Conservation (phyloP, 2,329 filamentous ascomycete genomes). For the Uncinocarpus reesii region DNA sequence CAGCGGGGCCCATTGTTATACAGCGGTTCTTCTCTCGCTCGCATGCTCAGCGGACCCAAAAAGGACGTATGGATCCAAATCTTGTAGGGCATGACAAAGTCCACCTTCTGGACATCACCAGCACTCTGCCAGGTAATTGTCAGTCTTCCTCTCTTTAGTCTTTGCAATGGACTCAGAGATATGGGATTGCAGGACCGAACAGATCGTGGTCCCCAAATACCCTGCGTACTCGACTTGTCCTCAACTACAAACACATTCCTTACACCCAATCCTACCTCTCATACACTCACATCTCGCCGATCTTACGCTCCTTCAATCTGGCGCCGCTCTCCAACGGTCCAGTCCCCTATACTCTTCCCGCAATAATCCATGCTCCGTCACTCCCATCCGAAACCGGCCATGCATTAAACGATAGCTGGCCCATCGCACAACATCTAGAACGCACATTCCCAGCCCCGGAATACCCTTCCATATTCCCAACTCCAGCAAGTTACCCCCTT, state of each 20-base stretch:
- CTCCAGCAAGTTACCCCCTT: slow-evolving; percentile 25
- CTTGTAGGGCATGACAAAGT: slow-evolving; percentile 9
- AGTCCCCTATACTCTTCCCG: slow-evolving; percentile 30
- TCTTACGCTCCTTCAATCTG: slow-evolving; percentile 22
- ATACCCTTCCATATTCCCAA: slow-evolving; percentile 27
- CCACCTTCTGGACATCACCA: slow-evolving; percentile 17
- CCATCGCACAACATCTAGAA: slow-evolving; percentile 33
- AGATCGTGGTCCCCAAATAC: slow-evolving; percentile 27
- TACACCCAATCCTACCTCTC: slow-evolving; percentile 34
- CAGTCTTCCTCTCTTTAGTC: neutral
- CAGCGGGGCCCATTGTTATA: neutral
- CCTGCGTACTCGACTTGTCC: slow-evolving; percentile 34
- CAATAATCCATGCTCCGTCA: slow-evolving; percentile 31
- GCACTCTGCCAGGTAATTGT: slow-evolving; percentile 7
- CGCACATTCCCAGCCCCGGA: slow-evolving; percentile 29
- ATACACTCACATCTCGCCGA: slow-evolving; percentile 33
- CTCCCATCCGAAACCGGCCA: slow-evolving; percentile 1
- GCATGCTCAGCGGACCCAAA: neutral
- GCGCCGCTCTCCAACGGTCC: slow-evolving; percentile 10
- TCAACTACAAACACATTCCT: slow-evolving; percentile 35
- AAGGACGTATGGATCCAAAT: neutral
- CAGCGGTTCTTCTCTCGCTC: neutral
- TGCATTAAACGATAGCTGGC: slow-evolving; percentile 25
- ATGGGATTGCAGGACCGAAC: slow-evolving; percentile 1
- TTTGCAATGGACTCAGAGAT: neutral